phyloP scores from a whole-genome alignment of 2,329 filamentous ascomycete species.

The Colletotrichum eleusines region DNA sequence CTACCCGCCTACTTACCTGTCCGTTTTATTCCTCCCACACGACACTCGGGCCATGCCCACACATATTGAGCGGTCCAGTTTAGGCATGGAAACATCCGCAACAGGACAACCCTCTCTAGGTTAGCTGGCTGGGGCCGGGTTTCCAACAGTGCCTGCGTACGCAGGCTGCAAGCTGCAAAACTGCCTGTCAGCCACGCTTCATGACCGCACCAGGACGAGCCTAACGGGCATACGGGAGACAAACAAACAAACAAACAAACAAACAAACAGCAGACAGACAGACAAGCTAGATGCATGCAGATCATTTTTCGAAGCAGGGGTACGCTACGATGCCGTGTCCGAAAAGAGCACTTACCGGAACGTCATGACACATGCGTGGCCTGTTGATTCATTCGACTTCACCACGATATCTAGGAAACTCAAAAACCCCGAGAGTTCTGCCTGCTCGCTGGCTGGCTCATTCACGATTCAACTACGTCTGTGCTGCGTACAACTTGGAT shows the following conservation, averaged over 20 bases:
- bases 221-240: conserved; percentile 6
- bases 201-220: conserved; percentile 9
- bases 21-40: no score
- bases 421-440: conserved; percentile 1
- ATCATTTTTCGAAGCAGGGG: not conserved
- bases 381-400: conserved; percentile 1
- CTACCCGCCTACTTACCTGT: no score
- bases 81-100: not conserved
- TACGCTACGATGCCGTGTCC: not conserved
- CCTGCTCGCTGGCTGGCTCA: not conserved
- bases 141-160: no score
- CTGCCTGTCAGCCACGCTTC: conserved; percentile 18
- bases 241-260: not conserved
- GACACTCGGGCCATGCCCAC: no score
- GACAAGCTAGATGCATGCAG: not conserved
- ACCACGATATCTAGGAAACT: conserved; percentile 30
- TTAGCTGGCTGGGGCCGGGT: no score
- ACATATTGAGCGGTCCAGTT: not conserved
- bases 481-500: not conserved
- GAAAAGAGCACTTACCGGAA: not conserved
- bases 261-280: not conserved
- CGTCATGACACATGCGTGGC: conserved; percentile 12
- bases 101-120: not conserved
- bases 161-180: conserved; percentile 31
- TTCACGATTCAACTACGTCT: not conserved